Evolutionary conservation across 2,329 filamentous ascomycete species (phyloP), one percentile per base, ranked within the genome.

Genomic region (Aspergillus alliaceus): DNA sequence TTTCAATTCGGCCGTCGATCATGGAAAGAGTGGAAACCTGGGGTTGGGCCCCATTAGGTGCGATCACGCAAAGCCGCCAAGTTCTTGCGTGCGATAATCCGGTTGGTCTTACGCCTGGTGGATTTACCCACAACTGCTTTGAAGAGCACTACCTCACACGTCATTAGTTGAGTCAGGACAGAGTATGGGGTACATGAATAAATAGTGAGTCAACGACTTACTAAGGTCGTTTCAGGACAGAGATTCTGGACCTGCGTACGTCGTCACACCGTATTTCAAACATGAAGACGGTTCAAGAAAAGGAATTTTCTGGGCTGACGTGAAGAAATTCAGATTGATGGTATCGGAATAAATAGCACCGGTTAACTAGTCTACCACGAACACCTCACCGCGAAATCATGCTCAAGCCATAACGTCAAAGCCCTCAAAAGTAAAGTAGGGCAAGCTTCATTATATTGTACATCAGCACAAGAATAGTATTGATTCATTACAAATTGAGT

Each of bases 41-140:
- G 44, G 50, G 50, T 48, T 31, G 24, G 24, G 35, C 42, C 40
- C 50, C 66, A 65, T 65, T 61, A 63, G 53, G 54, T 66, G 55
- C 62, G 64, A 69, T 68, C 67, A 68, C 66, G 66, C 64, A 67
- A 69, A 61, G 59, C 59, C 56, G 66, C 61, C 61, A 63, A 57
- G 24, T 35, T 64, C 37, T 66, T 60, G 59, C 59, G 60, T 60
- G 34, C 25, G 40, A 14, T 25, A 35, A 53, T 37, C 50, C 29
- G 35, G 34, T 37, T 48, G 27, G 25, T 11, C 39, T 42, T 14
- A 15, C 18, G 48, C 25, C 46, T 51, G 52, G 52, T 31, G 34
- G 9, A 37, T 31, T 18, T 40, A 22, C 49, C 54, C 40, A 27
- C 32, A 53, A 39, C 37, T 20, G n/a, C n/a, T n/a, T n/a, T n/a